Conservation (phyloP, 1,139 yeast species). For the Hemisphaericaspora lyxosophila region DNA sequence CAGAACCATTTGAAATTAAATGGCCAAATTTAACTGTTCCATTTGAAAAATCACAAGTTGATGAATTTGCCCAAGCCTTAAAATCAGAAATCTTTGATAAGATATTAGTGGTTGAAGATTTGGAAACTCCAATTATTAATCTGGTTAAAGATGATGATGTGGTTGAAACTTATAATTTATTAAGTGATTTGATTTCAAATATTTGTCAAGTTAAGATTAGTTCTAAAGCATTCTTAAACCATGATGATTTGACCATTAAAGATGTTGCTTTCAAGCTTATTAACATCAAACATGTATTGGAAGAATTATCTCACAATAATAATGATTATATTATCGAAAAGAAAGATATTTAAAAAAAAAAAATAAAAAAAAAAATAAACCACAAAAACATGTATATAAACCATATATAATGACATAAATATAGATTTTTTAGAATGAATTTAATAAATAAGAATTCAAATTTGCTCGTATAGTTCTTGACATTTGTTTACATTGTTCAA, state of each 20-base stretch:
- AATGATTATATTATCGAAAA: constrained; percentile 8
- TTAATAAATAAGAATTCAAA: constrained; percentile 32
- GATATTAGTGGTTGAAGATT: constrained; percentile 25
- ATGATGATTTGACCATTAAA: constrained; percentile 33
- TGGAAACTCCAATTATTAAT: constrained; percentile 28
- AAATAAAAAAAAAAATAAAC: too few relatives aligned
- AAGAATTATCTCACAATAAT: constrained; percentile 38
- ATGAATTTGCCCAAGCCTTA: constrained; percentile 32
- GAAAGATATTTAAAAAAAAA: constrained; percentile 4
- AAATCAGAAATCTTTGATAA: constrained; percentile 33
- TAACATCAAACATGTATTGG: constrained; percentile 41
- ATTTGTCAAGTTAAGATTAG: constrained; percentile 42
- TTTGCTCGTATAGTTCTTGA: constrained; percentile 47
- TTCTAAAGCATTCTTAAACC: constrained; percentile 38
- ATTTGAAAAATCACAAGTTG: constrained; percentile 17
- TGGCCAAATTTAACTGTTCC: constrained; percentile 44
- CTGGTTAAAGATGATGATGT: constrained; percentile 30
- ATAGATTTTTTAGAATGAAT: constrained; percentile 6
- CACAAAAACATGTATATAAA: too few relatives aligned
- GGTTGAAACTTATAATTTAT: constrained; percentile 31
- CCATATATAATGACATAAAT: constrained; percentile 1
- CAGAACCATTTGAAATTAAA: constrained; percentile 69
- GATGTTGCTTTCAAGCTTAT: constrained; percentile 44
- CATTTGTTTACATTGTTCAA: constrained; percentile 43
- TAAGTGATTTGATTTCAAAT: constrained; percentile 35